Evolutionary conservation across 1,139 yeast species (phyloP).

Genomic region (Suhomyces choctaworum): DNA sequence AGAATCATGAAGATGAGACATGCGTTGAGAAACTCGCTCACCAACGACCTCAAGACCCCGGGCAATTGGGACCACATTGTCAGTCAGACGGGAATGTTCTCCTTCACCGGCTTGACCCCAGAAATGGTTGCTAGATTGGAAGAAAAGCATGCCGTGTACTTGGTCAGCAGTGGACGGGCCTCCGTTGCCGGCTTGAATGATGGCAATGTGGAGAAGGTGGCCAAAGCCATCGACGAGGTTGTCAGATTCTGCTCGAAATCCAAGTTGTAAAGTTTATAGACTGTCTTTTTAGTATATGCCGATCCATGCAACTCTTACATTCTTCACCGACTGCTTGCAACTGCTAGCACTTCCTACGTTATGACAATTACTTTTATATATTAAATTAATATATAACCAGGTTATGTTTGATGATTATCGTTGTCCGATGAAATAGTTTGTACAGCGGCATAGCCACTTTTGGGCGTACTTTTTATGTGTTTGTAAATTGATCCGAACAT

Average conservation of each 20-base stretch:
- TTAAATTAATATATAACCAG: slow-evolving; percentile 10
- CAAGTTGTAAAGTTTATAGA: slow-evolving; percentile 39
- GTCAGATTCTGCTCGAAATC: slow-evolving; percentile 46
- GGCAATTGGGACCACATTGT: slow-evolving; percentile 94
- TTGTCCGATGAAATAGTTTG: slow-evolving; percentile 9
- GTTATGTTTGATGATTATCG: slow-evolving; percentile 7
- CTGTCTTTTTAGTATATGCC: too few relatives aligned
- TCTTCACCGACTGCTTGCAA: too few relatives aligned
- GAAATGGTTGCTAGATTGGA: slow-evolving; percentile 83
- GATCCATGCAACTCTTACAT: too few relatives aligned
- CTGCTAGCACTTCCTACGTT: too few relatives aligned
- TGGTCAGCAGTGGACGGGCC: slow-evolving; percentile 86
- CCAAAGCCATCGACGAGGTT: slow-evolving; percentile 79
- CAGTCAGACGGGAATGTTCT: slow-evolving; percentile 94
- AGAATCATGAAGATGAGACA: slow-evolving; percentile 80
- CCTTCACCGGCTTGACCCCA: slow-evolving; percentile 81
- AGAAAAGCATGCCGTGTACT: slow-evolving; percentile 71
- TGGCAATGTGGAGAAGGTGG: slow-evolving; percentile 74
- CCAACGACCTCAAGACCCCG: slow-evolving; percentile 64
- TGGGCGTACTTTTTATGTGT: slow-evolving; percentile 11
- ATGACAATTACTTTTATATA: slow-evolving; percentile 8
- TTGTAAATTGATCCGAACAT: slow-evolving; percentile 4
- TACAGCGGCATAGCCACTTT: slow-evolving; percentile 4
- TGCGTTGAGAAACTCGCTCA: slow-evolving; percentile 61
- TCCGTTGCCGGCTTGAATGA: slow-evolving; percentile 92